Base-by-base conservation (phyloP, 2,329 filamentous ascomycete genomes). In the Hymenotorrendiella dingleyae region DNA sequence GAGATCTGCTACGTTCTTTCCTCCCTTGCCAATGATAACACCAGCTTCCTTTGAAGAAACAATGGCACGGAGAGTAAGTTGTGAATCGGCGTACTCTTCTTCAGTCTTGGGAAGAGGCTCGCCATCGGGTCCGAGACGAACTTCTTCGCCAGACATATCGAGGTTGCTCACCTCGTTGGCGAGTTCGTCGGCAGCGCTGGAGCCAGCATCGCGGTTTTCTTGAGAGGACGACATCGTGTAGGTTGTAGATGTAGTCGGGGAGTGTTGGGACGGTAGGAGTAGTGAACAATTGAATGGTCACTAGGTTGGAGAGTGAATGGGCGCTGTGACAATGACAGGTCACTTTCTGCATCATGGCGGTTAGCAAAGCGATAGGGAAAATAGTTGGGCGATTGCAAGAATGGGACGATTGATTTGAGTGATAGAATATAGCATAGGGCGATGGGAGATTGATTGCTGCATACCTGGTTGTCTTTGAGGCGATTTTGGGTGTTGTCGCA, bases 21-120 rank as follows among this genome's bases (percentile, higher is more conserved):
- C 93, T 45, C 84, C 89, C 72, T 98, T 98, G 67, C 93, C 93
- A 66, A 98, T 98, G 67, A 98, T 97, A 59, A 98, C 89, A 62
- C 93, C 93, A 47, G 93, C 93, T 70, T 98, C 93, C 72, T 97
- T 97, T 65, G 93, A 96, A 24, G 93, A 96, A 55, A 98, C 93
- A 64, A 98, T 96, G 57, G 93, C 93, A 64, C 93, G 86, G 52
- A 98, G 80, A 49, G 93, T 98, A 60, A 98, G 76, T 68, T 94
- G 86, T 40, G 90, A 82, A 64, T 89, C 80, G 39, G 88, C 89
- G 63, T 98, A 98, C 67, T 98, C 93, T 64, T 97, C 90, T 58
- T 98, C 93, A 46, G 91, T 94, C 72, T 91, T 93, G 59, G 88
- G 91, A 47, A 78, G 77, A 49, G 79, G 77, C 57, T 91, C 87